These are phyloP conservation scores for Medicago lupulina DNA, from an alignment of 306 rosid genomes.

Conservation along the genomic window DNA sequence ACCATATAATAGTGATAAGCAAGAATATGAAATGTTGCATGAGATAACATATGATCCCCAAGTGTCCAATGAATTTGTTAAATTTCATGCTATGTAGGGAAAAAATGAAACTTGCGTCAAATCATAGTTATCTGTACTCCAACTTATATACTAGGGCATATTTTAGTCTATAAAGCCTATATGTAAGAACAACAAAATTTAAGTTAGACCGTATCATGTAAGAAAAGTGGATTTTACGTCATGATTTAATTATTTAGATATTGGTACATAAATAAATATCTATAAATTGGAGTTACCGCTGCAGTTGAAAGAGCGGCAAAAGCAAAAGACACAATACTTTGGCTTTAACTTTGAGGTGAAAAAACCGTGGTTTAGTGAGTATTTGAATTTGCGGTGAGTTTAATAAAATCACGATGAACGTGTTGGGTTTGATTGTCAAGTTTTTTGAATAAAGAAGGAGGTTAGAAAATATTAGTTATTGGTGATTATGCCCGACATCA, in stretches of 20 bases:
- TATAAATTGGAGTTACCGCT: background rate
- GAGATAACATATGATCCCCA: slow-evolving; percentile 5
- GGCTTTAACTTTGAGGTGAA: background rate
- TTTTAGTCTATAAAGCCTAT: background rate
- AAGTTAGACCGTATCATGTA: background rate
- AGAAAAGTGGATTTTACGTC: background rate
- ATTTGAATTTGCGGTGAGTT: background rate
- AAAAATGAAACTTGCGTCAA: slow-evolving; percentile 39
- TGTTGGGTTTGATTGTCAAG: too few relatives aligned
- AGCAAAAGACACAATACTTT: background rate
- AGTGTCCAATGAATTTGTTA: slow-evolving; percentile 7
- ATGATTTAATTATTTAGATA: background rate
- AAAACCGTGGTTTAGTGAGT: background rate
- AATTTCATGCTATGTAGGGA: slow-evolving; percentile 36
- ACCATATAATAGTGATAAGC: slow-evolving; percentile 15
- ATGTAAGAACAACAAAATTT: background rate
- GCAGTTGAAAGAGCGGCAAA: background rate
- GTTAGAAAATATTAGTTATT: too few relatives aligned
- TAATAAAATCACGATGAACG: too few relatives aligned
- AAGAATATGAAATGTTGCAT: slow-evolving; percentile 24
- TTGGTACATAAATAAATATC: background rate
- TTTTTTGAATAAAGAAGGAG: too few relatives aligned
- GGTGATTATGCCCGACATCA: too few relatives aligned
- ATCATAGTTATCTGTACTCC: slow-evolving; percentile 5
- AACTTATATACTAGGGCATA: background rate